Percentiles rank a stretch among this genome's conserved stretches.
These are phyloP conservation scores for Nannochloropsis salina DNA, from an alignment of 108 stramenopile species.

Conservation along the genomic window DNA sequence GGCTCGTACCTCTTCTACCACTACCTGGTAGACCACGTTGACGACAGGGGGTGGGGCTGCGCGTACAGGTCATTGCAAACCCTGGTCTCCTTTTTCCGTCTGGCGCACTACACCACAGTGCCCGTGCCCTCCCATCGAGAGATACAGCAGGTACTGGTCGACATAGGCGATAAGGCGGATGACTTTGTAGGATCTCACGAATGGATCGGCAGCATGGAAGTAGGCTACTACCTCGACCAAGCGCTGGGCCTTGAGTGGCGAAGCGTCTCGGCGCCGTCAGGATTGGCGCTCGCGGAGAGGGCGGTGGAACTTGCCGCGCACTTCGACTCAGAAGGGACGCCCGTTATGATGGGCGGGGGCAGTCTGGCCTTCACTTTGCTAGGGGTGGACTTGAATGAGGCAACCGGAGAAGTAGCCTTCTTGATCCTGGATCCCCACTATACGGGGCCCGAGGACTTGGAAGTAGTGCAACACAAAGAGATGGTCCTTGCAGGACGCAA, in stretches of 20 bases:
- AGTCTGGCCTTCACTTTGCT: slow-evolving; percentile 2
- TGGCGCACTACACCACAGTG: slow-evolving; percentile 8
- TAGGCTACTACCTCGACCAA: slow-evolving; percentile 2
- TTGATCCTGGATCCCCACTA: slow-evolving; percentile 4
- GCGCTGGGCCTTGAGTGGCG: neutral
- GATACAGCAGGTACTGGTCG: slow-evolving; percentile 16
- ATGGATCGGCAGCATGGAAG: slow-evolving; percentile 15
- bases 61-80: neutral
- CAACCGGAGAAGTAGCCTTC: neutral
- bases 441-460: neutral
- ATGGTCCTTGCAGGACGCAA: neutral
- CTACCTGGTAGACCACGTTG: neutral
- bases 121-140: neutral
- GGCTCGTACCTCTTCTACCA: neutral
- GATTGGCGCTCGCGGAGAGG: neutral
- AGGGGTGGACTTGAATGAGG: neutral
- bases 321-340: slow-evolving; percentile 16
- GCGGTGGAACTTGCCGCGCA: neutral
- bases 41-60: slow-evolving; percentile 16
- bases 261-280: neutral
- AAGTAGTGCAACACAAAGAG: neutral
- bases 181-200: neutral
- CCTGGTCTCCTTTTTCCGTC: slow-evolving; percentile 6
- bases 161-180: neutral
- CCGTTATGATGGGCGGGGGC: slow-evolving; percentile 11